These are phyloP conservation scores for Aspergillus oerlinghausenensis DNA, from an alignment of 2,329 filamentous ascomycete genomes.

Conservation along the genomic window DNA sequence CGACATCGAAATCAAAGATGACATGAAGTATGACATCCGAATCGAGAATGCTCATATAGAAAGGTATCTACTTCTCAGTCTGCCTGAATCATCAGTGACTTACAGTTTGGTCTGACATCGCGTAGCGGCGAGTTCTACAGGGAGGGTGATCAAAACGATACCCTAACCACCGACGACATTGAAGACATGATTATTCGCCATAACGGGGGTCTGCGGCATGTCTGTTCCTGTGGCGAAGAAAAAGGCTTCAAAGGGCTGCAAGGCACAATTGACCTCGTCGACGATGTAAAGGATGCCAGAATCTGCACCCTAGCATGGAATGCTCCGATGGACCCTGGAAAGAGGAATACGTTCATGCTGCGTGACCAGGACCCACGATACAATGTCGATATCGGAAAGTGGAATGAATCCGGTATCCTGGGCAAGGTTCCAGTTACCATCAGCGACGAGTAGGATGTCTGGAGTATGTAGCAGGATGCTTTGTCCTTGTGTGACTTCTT, in stretches of 20 bases:
- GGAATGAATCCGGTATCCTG: slow-evolving; percentile 8
- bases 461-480: not conserved
- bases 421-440: slow-evolving; percentile 6
- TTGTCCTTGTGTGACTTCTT: not conserved
- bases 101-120: not conserved
- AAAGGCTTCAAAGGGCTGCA: slow-evolving; percentile 4
- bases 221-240: slow-evolving; percentile 10
- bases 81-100: not conserved
- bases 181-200: slow-evolving; percentile 12
- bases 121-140: slow-evolving; percentile 10
- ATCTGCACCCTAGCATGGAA: slow-evolving; percentile 13
- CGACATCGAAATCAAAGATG: slow-evolving; percentile 10
- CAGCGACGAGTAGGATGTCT: not conserved
- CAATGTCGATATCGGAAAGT: slow-evolving; percentile 7
- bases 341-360: slow-evolving; percentile 4
- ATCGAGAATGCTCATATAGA: slow-evolving; percentile 10
- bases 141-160: slow-evolving; percentile 6
- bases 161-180: slow-evolving; percentile 11
- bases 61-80: slow-evolving; percentile 2
- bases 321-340: slow-evolving; percentile 8
- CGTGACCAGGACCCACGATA: slow-evolving; percentile 6
- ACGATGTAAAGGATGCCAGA: slow-evolving; percentile 8
- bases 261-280: slow-evolving; percentile 8
- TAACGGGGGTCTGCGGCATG: slow-evolving; percentile 6
- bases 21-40: slow-evolving; percentile 11